Conservation (phyloP, 495 filamentous ascomycete genomes). For the Penicillium desertorum region DNA sequence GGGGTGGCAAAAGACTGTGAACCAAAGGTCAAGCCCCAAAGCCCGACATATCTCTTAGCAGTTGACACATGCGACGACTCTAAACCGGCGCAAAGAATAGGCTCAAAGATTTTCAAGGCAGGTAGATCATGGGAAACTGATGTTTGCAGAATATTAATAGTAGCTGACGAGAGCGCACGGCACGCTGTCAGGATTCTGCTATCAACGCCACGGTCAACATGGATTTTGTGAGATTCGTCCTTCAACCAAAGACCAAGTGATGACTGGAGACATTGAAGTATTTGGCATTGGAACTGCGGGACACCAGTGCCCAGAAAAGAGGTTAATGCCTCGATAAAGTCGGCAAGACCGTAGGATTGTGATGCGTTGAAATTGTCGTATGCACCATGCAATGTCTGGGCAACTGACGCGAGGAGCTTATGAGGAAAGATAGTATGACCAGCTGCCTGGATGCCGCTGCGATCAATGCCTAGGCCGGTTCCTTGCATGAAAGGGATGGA, state of each 20-base stretch:
- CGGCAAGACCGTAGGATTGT: constrained; percentile 25
- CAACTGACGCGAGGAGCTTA: constrained; percentile 29
- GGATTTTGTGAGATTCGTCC: constrained; percentile 33
- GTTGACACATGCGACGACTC: constrained; percentile 53
- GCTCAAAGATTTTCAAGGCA: constrained; percentile 48
- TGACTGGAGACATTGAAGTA: constrained; percentile 36
- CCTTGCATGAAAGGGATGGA: constrained; percentile 35
- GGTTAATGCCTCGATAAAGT: constrained; percentile 43
- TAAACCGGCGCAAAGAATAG: constrained; percentile 57
- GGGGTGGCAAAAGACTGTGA: constrained; percentile 46
- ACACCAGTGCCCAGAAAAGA: constrained; percentile 41
- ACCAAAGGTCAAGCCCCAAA: constrained; percentile 62
- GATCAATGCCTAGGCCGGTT: constrained; percentile 11
- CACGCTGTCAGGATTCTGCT: constrained; percentile 42
- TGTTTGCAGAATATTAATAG: constrained; percentile 39
- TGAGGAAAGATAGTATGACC: constrained; percentile 23
- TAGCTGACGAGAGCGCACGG: constrained; percentile 36
- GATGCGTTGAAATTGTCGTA: constrained; percentile 33
- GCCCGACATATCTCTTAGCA: constrained; percentile 52
- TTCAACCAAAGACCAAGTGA: constrained; percentile 36
- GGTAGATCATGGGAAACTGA: constrained; percentile 39
- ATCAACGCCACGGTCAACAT: constrained; percentile 31
- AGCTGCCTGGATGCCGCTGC: background rate
- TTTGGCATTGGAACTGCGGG: constrained; percentile 29
- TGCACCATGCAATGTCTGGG: constrained; percentile 29